Evolutionary conservation across 306 rosid species (phyloP), one percentile per base, ranked within the genome.

Genomic region (Senna tora): DNA sequence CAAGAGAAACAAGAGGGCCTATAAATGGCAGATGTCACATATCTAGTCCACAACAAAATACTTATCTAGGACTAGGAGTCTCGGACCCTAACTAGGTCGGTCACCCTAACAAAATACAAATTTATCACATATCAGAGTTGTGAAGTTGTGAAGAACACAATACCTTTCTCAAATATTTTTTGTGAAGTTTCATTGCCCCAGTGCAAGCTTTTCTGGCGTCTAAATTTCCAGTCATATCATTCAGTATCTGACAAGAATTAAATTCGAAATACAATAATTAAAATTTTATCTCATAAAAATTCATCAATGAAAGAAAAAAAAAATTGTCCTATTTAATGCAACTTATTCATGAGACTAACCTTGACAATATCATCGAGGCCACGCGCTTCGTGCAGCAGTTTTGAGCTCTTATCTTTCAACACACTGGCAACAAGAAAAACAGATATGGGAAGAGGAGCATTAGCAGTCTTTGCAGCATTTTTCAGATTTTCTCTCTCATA

Each of bases 121-220:
- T 3, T 25, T 25, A 25, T 25, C 30, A 25, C 30, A 25, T 25
- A 25, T 25, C 1, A 25, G 30, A 25, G 30, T 25, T 25, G 30
- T 25, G 30, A 41, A 45, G 64, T 20, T 60, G 41, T 43, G 68
- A 45, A 65, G 75, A 72, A 49, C 69, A 69, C 25, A 11, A 16
- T 81, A 95, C 99, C 99, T 91, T 95, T 67, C 49, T 95, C 38
- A 92, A 88, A 81, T 91, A 95, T 65, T 95, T 95, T 78, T 82
- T 95, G 84, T 95, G 99, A 65, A 95, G 96, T 79, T 95, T 95
- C 96, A 95, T 84, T 39, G 99, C 99, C 25, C 95, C 96, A n/a
- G 57, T 72, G 83, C 99, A 95, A 61, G 99, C 99, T 70, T 89
- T 95, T 82, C 81, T 95, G 75, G 99, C 99, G 80, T 95, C 99